Base-by-base conservation (phyloP, 1,139 yeast species). In the Kodamaea arcana region DNA sequence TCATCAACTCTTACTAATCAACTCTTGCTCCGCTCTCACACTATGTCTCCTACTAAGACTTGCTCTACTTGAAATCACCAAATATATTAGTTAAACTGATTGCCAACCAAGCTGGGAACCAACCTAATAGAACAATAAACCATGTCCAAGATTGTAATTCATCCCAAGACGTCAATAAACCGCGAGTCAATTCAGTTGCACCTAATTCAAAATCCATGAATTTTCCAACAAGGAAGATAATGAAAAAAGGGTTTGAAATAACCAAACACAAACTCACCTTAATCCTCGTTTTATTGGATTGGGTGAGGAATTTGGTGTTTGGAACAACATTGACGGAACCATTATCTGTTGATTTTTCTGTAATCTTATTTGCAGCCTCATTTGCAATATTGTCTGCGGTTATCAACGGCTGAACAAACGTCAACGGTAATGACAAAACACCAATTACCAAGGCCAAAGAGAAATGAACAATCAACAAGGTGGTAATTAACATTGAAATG, bases 61-160 rank as follows among this genome's bases (percentile, higher is more conserved):
- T n/a, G n/a, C n/a, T n/a, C n/a, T n/a, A 26, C 17, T 42, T 48
- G 37, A 59, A 58, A 18, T 60, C 56, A n/a, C 69, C 69, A 26
- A 60, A 44, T 7, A 51, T 42, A 37, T 57, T 54, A 32, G 59
- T 51, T 17, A 59, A 34, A 1, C 76, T 68, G 14, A 76, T 63
- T 16, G 74, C 58, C 2, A 78, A 37, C 97, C 97, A 90, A 2
- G 80, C 72, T 1, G 97, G 94, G 32, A 81, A 61, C 95, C 96
- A 88, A 0, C 88, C 83, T 27, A 83, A 64, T 32, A 79, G 67
- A 4, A 88, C 58, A 15, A 86, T 75, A 39, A 76, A 73, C 94
- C 95, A 87, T 0, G 95, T 85, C 94, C 95, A 87, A 42, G 85
- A 81, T 43, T 83, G 85, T 37, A 85, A 62, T 25, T 80, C 78